Evolutionary conservation across 495 filamentous ascomycete genomes (phyloP).

Genomic region (Diplogelasinospora grovesii): DNA sequence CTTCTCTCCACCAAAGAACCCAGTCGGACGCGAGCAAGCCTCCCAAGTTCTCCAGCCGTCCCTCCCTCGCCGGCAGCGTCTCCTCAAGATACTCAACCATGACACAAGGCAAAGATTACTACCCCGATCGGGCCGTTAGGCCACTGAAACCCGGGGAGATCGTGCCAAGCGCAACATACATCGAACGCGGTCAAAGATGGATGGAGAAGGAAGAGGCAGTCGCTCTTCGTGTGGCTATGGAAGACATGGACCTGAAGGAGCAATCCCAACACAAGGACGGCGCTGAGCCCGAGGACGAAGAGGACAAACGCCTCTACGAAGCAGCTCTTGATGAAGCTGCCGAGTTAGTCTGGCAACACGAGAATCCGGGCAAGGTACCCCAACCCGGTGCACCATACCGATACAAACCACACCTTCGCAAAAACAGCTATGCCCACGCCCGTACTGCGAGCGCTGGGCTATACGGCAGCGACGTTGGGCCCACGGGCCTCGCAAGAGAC

Average conservation of each 20-base stretch:
- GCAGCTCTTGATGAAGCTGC: conserved; percentile 82
- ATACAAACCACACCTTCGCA: conserved; percentile 55
- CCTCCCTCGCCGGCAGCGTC: conserved; percentile 31
- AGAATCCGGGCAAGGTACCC: conserved; percentile 52
- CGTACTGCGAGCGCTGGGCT: conserved; percentile 53
- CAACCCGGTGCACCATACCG: conserved; percentile 56
- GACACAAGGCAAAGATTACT: conserved; percentile 37
- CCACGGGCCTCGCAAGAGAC: conserved; percentile 42
- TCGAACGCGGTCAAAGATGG: conserved; percentile 72
- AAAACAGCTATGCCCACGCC: conserved; percentile 55
- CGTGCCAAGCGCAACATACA: conserved; percentile 59
- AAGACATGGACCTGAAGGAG: conserved; percentile 54
- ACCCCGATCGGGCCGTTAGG: conserved; percentile 29
- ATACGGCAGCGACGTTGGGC: conserved; percentile 41
- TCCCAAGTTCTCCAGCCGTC: conserved; percentile 24
- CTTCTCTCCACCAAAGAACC: conserved; percentile 29
- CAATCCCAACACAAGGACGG: conserved; percentile 16
- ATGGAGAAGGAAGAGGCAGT: conserved; percentile 83
- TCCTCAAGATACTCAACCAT: conserved; percentile 35
- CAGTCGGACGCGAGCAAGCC: conserved; percentile 21
- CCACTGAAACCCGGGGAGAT: conserved; percentile 44
- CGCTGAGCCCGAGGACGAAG: conserved; percentile 32
- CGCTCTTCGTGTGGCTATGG: conserved; percentile 69
- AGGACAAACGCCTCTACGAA: conserved; percentile 61
- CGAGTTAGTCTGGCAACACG: conserved; percentile 79